Evolutionary conservation across 2,329 filamentous ascomycete species (phyloP).

Genomic region (Hymenoscyphus fructigenus): DNA sequence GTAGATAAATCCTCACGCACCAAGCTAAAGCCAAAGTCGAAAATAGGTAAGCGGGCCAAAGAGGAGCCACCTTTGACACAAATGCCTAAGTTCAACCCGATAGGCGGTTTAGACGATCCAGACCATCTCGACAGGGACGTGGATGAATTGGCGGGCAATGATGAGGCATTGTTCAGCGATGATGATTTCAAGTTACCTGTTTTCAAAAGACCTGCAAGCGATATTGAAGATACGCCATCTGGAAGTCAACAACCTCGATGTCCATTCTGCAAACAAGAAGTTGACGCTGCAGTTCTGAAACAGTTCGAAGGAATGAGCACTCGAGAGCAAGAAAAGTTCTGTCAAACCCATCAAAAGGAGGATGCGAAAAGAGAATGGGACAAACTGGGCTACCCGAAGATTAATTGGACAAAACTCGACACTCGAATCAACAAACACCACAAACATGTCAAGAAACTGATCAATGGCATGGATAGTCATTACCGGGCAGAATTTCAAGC

Average conservation of each 20-base stretch:
- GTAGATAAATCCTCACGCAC: neutral
- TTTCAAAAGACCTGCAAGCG: neutral
- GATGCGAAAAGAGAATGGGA: slow-evolving; percentile 46
- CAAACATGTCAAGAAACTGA: slow-evolving; percentile 54
- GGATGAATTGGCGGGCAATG: slow-evolving; percentile 14
- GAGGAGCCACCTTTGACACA: slow-evolving; percentile 14
- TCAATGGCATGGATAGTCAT: slow-evolving; percentile 55
- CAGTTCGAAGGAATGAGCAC: slow-evolving; percentile 56
- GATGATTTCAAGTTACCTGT: neutral
- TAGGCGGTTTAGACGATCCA: slow-evolving; percentile 1
- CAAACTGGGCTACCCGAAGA: slow-evolving; percentile 61
- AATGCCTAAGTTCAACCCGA: slow-evolving; percentile 14
- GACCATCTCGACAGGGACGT: neutral
- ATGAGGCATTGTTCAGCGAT: slow-evolving; percentile 12
- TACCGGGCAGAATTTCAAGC: slow-evolving; percentile 58
- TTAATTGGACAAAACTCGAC: slow-evolving; percentile 66
- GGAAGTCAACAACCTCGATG: slow-evolving; percentile 45
- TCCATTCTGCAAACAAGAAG: slow-evolving; percentile 63
- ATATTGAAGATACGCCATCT: slow-evolving; percentile 9
- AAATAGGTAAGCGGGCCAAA: neutral
- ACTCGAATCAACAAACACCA: slow-evolving; percentile 58
- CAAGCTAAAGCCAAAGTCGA: neutral
- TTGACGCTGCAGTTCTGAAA: slow-evolving; percentile 56
- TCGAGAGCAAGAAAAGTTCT: slow-evolving; percentile 61
- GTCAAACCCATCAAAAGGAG: slow-evolving; percentile 58